Evolutionary conservation across 768 basidiomycete species (phyloP).

Genomic region (Trametes coccinea): DNA sequence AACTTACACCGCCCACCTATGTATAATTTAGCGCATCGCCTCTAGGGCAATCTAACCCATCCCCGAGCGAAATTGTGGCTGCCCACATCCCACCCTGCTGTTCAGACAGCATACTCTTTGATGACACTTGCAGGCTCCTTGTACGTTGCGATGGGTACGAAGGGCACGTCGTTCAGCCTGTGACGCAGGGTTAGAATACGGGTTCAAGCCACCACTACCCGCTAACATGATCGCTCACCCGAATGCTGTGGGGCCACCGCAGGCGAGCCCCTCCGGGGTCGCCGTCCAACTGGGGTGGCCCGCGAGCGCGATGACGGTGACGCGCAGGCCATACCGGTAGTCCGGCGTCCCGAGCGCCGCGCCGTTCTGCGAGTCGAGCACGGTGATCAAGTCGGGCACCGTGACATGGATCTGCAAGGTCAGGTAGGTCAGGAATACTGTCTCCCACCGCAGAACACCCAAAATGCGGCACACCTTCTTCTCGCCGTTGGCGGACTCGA

Average conservation of each 20-base stretch:
- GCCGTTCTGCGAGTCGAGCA: conserved; percentile 64
- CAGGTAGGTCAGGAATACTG: conserved; percentile 16
- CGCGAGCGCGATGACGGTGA: conserved; percentile 48
- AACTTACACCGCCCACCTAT: too few relatives aligned
- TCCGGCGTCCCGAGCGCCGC: conserved; percentile 63
- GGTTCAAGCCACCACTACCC: too few relatives aligned
- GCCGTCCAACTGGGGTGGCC: conserved; percentile 58
- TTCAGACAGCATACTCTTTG: conserved; percentile 9
- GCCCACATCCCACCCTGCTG: too few relatives aligned
- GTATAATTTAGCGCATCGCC: too few relatives aligned
- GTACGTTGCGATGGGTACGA: conserved; percentile 21
- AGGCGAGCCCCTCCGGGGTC: conserved; percentile 47
- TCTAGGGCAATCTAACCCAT: too few relatives aligned
- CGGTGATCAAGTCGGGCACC: conserved; percentile 67
- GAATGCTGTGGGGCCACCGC: conserved; percentile 56
- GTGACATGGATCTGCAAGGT: conserved; percentile 46
- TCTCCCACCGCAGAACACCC: background rate
- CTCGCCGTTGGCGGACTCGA: conserved; percentile 30
- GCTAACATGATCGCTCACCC: conserved; percentile 36
- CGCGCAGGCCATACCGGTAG: conserved; percentile 59
- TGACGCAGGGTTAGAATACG: too few relatives aligned
- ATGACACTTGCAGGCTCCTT: conserved; percentile 25
- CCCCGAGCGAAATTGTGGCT: too few relatives aligned
- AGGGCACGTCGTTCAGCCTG: conserved; percentile 20
- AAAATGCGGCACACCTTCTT: conserved; percentile 28